Evolutionary conservation across 1,284 basidiomycete species (phyloP), one percentile per base, ranked within the genome.

Genomic region (Entoloma clypeatum): DNA sequence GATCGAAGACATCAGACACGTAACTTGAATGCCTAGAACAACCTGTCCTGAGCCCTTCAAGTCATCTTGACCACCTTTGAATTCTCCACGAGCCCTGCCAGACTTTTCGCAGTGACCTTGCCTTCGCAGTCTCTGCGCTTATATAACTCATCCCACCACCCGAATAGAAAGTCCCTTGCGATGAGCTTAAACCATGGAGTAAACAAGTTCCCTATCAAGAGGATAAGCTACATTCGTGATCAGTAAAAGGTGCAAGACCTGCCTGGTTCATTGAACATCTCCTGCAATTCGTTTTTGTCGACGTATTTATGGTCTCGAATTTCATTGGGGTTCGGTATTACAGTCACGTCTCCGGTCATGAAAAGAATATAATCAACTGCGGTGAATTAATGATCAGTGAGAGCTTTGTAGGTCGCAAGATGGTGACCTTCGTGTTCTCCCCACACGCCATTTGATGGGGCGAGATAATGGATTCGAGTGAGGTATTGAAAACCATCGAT

Each of bases 161-260:
- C 92, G 62, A 95, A 98, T 37, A 99, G 75, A 65, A 97, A 97
- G 60, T 96, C 91, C 6, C 93, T 81, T 1, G 92, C 93, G 57
- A 99, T 99, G 28, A 99, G 80, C 63, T 93, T 92, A 81, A 99
- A 99, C 96, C 96, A 99, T 0, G 96, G 96, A 3, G 96, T 99
- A 65, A 99, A 99, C 0, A 79, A 78, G 58, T 89, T 87, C 30
- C 69, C 92, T 95, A 42, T 47, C 19, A 25, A 35, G 34, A n/a
- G n/a, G n/a, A n/a, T 52, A 30, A 55, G 47, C 24, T 14, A 23
- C 11, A 22, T 29, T 22, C 37, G 11, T 18, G 30, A 22, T 39
- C 13, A 11, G 21, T 26, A 26, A 8, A 22, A 37, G 7, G 29
- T 4, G 8, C 14, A 21, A 24, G 14, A 58, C 73, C 53, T 61